Conservation (phyloP, 768 basidiomycete genomes). For the Clathrus columnatus region DNA sequence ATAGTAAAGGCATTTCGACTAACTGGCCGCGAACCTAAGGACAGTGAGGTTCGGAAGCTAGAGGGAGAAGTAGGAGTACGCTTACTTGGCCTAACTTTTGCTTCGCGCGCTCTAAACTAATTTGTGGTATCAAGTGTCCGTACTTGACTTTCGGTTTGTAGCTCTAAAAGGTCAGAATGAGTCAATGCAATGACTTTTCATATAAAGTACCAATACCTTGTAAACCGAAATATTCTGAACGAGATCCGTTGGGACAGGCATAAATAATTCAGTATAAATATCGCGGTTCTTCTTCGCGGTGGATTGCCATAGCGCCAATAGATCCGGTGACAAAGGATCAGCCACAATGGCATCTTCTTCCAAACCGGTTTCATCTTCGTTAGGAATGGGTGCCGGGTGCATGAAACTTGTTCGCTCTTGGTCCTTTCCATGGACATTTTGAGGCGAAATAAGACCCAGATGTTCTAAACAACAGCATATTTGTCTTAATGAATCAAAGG, state of each 20-base stretch:
- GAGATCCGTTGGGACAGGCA: slow-evolving; percentile 74
- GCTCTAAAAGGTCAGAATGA: slow-evolving; percentile 31
- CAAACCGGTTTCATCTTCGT: slow-evolving; percentile 51
- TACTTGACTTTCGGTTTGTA: slow-evolving; percentile 71
- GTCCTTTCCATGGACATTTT: slow-evolving; percentile 35
- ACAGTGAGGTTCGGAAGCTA: slow-evolving; percentile 9
- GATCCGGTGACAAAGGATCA: slow-evolving; percentile 66
- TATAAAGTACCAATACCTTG: slow-evolving; percentile 40
- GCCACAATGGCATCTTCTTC: slow-evolving; percentile 59
- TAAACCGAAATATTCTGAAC: slow-evolving; percentile 75
- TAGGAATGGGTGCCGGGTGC: slow-evolving; percentile 67
- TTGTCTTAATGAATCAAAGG: not conserved
- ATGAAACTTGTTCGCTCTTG: slow-evolving; percentile 50
- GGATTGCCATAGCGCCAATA: slow-evolving; percentile 50
- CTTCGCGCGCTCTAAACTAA: slow-evolving; percentile 67
- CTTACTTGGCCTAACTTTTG: slow-evolving; percentile 50
- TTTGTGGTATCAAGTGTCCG: slow-evolving; percentile 69
- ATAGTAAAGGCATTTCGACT: slow-evolving; percentile 41
- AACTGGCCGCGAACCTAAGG: slow-evolving; percentile 40
- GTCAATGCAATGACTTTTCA: not conserved
- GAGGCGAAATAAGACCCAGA: slow-evolving; percentile 76
- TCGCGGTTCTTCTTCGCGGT: slow-evolving; percentile 81
- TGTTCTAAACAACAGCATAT: slow-evolving; percentile 46
- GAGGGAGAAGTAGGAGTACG: not conserved
- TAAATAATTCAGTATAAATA: slow-evolving; percentile 80